Conservation (phyloP, 768 basidiomycete species). For the Amanita rubescens region DNA sequence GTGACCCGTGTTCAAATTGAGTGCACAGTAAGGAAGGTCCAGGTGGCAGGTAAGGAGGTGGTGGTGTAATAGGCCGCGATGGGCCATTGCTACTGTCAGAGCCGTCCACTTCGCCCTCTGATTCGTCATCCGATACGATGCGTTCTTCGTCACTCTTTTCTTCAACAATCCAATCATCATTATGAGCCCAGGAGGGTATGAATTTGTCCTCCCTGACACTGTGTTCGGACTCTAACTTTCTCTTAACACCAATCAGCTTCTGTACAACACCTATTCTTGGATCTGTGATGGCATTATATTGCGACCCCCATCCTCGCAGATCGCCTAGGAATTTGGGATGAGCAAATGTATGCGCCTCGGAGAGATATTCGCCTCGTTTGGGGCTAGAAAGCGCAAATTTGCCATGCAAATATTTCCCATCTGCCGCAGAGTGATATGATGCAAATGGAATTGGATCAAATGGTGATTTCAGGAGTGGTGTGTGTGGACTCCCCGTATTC, state of each 20-base stretch:
- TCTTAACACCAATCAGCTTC: constrained; percentile 64
- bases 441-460: constrained; percentile 79
- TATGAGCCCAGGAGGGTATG: constrained; percentile 35
- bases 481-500: constrained; percentile 14
- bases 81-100: constrained; percentile 27
- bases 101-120: constrained; percentile 24
- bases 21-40: constrained; percentile 64
- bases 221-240: constrained; percentile 41
- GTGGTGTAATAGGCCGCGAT: constrained; percentile 62
- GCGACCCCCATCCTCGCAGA: constrained; percentile 37
- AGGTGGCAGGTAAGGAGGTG: constrained; percentile 61
- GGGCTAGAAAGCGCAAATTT: constrained; percentile 69
- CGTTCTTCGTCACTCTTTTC: constrained; percentile 14
- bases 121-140: constrained; percentile 17
- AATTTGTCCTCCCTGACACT: constrained; percentile 26
- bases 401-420: constrained; percentile 68
- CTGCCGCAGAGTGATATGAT: constrained; percentile 48
- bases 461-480: constrained; percentile 17
- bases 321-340: constrained; percentile 14
- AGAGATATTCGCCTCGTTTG: constrained; percentile 41
- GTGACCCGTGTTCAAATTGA: constrained; percentile 54
- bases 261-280: constrained; percentile 63
- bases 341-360: constrained; percentile 16
- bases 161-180: constrained; percentile 36
- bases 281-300: constrained; percentile 59